These are phyloP conservation scores for Podaxis rugospora DNA, from an alignment of 768 basidiomycete genomes.

Conservation along the genomic window DNA sequence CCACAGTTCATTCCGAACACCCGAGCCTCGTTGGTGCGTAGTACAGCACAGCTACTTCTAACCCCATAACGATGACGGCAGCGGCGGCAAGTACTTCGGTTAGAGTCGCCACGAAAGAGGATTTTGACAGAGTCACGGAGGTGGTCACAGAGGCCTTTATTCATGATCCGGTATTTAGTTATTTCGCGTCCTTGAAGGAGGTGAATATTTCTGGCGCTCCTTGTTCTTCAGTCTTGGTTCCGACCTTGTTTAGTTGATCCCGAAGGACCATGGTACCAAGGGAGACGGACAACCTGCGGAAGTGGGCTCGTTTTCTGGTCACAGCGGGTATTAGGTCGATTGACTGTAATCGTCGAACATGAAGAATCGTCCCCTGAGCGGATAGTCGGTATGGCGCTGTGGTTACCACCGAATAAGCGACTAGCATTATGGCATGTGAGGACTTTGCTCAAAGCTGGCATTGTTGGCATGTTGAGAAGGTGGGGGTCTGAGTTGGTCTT, in stretches of 20 bases:
- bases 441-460: constrained; percentile 17
- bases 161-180: constrained; percentile 25
- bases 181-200: constrained; percentile 21
- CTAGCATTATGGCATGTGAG: constrained; percentile 18
- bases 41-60: not conserved
- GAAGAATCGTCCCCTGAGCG: constrained; percentile 12
- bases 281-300: constrained; percentile 12
- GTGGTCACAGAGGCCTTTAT: constrained; percentile 21
- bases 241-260: constrained; percentile 14
- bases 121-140: constrained; percentile 19
- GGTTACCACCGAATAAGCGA: constrained; percentile 23
- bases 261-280: constrained; percentile 12
- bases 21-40: not conserved
- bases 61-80: not conserved
- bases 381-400: constrained; percentile 21
- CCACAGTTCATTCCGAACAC: not conserved
- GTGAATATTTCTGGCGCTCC: constrained; percentile 11
- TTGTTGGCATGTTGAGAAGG: constrained; percentile 14
- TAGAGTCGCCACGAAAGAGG: constrained; percentile 19
- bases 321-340: constrained; percentile 18
- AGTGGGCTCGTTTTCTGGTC: constrained; percentile 18
- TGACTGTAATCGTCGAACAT: constrained; percentile 22
- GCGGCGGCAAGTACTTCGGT: constrained; percentile 2
- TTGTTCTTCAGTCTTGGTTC: not conserved
- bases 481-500: constrained; percentile 19